Conservation (phyloP, 2,329 filamentous ascomycete species). For the Mycosphaerella sp. region DNA sequence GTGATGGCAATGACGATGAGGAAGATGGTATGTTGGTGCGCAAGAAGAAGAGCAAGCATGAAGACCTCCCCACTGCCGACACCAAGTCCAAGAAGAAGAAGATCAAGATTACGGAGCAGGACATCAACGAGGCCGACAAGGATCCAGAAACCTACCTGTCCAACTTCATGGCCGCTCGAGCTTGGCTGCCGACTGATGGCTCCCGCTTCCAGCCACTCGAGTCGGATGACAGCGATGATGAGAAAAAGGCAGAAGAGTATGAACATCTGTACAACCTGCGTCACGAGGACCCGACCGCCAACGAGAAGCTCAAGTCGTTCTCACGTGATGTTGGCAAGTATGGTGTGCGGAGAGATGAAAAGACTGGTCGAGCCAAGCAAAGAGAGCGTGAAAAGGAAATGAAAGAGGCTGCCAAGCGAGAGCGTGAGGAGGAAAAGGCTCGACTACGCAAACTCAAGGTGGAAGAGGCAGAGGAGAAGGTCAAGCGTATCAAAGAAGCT, state of each 20-base stretch:
- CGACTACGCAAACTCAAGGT: slow-evolving; percentile 81
- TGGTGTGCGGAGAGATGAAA: slow-evolving; percentile 83
- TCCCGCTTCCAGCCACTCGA: slow-evolving; percentile 75
- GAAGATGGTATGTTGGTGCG: slow-evolving; percentile 70
- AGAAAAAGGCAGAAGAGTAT: slow-evolving; percentile 72
- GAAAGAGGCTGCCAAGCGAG: slow-evolving; percentile 70
- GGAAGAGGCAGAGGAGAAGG: slow-evolving; percentile 81
- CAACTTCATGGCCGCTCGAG: slow-evolving; percentile 87
- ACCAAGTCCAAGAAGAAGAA: slow-evolving; percentile 29
- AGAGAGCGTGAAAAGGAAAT: slow-evolving; percentile 71
- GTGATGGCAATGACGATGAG: slow-evolving; percentile 48
- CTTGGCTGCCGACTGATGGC: slow-evolving; percentile 69
- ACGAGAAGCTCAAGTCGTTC: slow-evolving; percentile 82
- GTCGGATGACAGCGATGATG: slow-evolving; percentile 78
- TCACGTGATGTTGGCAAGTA: slow-evolving; percentile 78
- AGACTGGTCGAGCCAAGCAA: slow-evolving; percentile 68
- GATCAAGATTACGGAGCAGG: slow-evolving; percentile 47
- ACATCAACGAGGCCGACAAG: slow-evolving; percentile 72
- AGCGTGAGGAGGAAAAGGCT: slow-evolving; percentile 73
- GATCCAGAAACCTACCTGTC: slow-evolving; percentile 90
- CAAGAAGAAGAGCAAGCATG: slow-evolving; percentile 51
- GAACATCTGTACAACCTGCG: slow-evolving; percentile 93
- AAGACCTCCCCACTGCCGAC: slow-evolving; percentile 19
- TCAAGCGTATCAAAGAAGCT: slow-evolving; percentile 81
- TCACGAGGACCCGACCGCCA: slow-evolving; percentile 90